Evolutionary conservation across 2,329 filamentous ascomycete genomes (phyloP), one percentile per base, ranked within the genome.

Genomic region (Fusarium nanum): DNA sequence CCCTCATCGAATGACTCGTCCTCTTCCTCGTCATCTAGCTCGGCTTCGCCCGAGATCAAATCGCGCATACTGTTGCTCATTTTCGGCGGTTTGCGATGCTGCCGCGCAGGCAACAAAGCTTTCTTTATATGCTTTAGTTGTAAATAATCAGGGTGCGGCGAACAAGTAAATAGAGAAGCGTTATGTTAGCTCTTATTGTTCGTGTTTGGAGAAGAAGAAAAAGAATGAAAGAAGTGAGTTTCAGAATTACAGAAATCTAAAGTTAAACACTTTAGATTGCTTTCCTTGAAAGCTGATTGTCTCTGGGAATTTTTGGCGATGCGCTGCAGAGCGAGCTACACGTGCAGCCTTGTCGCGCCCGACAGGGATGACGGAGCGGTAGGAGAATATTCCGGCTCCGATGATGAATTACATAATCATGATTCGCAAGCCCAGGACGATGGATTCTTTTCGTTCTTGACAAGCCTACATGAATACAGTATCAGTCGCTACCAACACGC

Each of bases 1-100:
- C 93, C 92, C 71, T 94, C 93, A 74, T 93, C 91, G 67, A 91
- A 91, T 12, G 92, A 93, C 75, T 92, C 93, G 67, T 97, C 93
- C 56, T 95, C 92, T 72, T 95, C 93, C 60, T 96, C 93, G 27
- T 90, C 90, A 77, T 94, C 94, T 64, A 98, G 84, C 81, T 97
- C 90, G 73, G 95, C 96, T 83, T 94, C 91, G 70, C 90, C 90
- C 74, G 95, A 91, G 76, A 99, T 91, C 77, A 98, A 84, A 78
- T 94, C 90, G 80, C 87, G 88, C 87, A 93, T 90, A 50, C 80
- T 84, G 77, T 79, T 84, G 78, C 87, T 90, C 89, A 91, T 91
- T 76, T 87, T 79, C 22, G 22, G 72, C 76, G 67, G 60, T 48
- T 67, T 59, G 70, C 68, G 66, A 69, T 73, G 71, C 65, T 75